Evolutionary conservation across 2,329 filamentous ascomycete genomes (phyloP).

Genomic region (Parafenestella ontariensis): DNA sequence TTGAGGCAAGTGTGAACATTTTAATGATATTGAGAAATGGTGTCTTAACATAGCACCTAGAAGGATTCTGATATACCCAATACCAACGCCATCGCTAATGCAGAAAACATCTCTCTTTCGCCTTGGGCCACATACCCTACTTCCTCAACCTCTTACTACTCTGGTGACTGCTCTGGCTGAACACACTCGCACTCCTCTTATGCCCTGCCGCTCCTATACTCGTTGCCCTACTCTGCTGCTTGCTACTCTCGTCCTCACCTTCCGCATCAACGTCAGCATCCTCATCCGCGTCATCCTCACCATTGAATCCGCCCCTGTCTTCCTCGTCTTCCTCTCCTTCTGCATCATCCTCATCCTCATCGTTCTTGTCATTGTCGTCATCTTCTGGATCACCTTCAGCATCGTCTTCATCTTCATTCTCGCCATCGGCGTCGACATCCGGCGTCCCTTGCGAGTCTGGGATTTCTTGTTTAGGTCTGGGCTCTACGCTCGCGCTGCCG

Average conservation of each 20-base stretch:
- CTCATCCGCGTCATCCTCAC: slow-evolving; percentile 24
- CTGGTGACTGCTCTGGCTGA: slow-evolving; percentile 62
- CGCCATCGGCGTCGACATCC: slow-evolving; percentile 37
- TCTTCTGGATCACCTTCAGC: slow-evolving; percentile 26
- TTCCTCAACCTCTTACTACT: slow-evolving; percentile 45
- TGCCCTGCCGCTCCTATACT: slow-evolving; percentile 50
- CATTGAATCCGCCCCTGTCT: slow-evolving; percentile 21
- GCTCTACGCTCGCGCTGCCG: slow-evolving; percentile 23
- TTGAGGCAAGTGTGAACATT: background rate
- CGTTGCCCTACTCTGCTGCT: slow-evolving; percentile 37
- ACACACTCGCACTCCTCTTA: slow-evolving; percentile 83
- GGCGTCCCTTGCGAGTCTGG: slow-evolving; percentile 30
- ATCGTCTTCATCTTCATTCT: slow-evolving; percentile 23
- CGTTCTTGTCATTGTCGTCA: slow-evolving; percentile 20
- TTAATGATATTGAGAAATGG: background rate
- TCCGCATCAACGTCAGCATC: slow-evolving; percentile 28
- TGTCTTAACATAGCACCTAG: background rate
- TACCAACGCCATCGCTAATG: slow-evolving; percentile 5
- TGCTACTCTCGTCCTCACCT: slow-evolving; percentile 42
- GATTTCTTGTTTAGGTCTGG: slow-evolving; percentile 25
- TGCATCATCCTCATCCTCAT: slow-evolving; percentile 25
- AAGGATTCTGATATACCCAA: background rate
- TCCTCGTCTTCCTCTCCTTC: slow-evolving; percentile 29
- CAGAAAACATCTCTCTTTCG: background rate
- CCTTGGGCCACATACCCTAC: slow-evolving; percentile 9